phyloP scores from a whole-genome alignment of 1,284 basidiomycete genomes.

The Porodaedalea pini region DNA sequence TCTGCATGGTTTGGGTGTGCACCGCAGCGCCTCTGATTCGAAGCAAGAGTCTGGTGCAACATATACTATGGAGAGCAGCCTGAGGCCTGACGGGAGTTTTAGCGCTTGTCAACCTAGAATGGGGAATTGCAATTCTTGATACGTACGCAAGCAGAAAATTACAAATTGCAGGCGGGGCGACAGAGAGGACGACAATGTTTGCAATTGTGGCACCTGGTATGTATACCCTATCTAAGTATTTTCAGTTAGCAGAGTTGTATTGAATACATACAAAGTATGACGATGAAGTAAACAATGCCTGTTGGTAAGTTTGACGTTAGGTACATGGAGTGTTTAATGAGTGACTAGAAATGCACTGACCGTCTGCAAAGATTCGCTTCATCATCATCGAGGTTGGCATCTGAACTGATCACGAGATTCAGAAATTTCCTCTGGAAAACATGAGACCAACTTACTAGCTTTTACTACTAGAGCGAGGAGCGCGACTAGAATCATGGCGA shows the following conservation, averaged over 20 bases:
- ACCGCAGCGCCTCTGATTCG: background rate
- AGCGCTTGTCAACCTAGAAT: background rate
- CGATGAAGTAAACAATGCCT: constrained; percentile 6
- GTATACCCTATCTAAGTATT: too few relatives aligned
- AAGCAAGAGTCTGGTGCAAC: constrained; percentile 9
- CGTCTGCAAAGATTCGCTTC: constrained; percentile 2
- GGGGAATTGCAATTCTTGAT: background rate
- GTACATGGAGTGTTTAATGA: background rate
- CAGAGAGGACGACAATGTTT: background rate
- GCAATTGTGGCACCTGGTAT: constrained; percentile 1
- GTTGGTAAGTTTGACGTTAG: too few relatives aligned
- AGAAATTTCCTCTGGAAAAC: background rate
- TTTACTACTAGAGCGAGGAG: background rate
- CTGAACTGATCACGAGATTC: background rate
- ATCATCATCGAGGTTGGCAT: background rate
- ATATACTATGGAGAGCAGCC: constrained; percentile 12
- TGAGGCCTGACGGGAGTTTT: background rate
- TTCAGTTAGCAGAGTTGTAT: background rate
- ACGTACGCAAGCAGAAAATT: constrained; percentile 6
- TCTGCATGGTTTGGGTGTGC: background rate
- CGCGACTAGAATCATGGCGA: background rate
- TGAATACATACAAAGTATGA: constrained; percentile 4
- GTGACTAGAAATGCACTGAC: background rate
- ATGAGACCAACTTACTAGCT: background rate
- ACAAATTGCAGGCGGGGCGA: background rate